Evolutionary conservation across 2,329 filamentous ascomycete genomes (phyloP).

Genomic region (Periconia macrospinosa): DNA sequence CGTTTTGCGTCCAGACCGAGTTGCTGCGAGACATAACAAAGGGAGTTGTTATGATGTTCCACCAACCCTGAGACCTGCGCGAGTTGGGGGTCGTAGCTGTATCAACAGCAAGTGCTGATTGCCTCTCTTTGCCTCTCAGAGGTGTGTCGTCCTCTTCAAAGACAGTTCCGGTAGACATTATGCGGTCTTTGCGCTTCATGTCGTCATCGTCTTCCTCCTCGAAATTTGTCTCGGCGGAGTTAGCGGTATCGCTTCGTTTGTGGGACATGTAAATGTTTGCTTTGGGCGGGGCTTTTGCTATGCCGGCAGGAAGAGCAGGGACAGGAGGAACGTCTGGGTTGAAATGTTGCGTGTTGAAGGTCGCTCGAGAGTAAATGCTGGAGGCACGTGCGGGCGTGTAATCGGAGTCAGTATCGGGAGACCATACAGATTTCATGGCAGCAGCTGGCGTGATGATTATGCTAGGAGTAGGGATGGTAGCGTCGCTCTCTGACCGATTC

Average conservation of each 20-base stretch:
- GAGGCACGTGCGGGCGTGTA: constrained; percentile 53
- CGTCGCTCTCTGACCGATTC: constrained; percentile 43
- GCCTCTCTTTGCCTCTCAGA: constrained; percentile 24
- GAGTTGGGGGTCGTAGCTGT: constrained; percentile 52
- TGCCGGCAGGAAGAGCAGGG: constrained; percentile 33
- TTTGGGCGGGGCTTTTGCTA: constrained; percentile 14
- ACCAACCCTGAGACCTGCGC: constrained; percentile 70
- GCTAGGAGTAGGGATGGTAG: constrained; percentile 49
- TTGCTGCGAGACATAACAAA: constrained; percentile 53
- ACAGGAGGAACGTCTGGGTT: constrained; percentile 56
- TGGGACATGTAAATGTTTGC: constrained; percentile 4
- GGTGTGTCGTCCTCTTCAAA: constrained; percentile 68
- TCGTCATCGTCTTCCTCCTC: constrained; percentile 57
- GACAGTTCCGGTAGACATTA: constrained; percentile 63
- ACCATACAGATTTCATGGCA: constrained; percentile 58
- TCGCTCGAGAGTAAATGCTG: constrained; percentile 64
- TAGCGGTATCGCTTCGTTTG: constrained; percentile 32
- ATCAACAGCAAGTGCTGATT: constrained; percentile 40
- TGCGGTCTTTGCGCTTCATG: constrained; percentile 44
- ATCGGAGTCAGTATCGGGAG: constrained; percentile 60
- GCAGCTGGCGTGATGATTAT: constrained; percentile 59
- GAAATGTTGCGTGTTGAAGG: constrained; percentile 39
- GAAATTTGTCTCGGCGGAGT: constrained; percentile 43
- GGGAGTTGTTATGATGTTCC: constrained; percentile 75
- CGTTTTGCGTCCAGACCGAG: constrained; percentile 37